Percentiles rank a stretch among this genome's conserved stretches.
Conservation (phyloP, 352 stramenopile genomes). For the Pythium brassicae region DNA sequence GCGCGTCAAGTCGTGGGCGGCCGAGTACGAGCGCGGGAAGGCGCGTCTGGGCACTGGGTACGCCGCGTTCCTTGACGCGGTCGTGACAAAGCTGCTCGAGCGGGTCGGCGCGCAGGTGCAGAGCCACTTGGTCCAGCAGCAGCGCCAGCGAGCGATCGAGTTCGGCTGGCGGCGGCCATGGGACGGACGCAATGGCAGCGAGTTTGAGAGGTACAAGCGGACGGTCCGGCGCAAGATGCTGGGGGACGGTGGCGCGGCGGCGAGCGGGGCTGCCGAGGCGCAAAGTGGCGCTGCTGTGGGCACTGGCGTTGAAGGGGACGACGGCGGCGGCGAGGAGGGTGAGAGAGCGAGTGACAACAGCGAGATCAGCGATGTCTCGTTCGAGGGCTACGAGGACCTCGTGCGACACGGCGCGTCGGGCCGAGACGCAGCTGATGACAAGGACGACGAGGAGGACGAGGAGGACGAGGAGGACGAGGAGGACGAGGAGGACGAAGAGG, state of each 20-base stretch:
- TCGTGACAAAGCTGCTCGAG: conserved; percentile 50
- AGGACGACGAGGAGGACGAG: conserved; percentile 14
- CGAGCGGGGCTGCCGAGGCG: conserved; percentile 12
- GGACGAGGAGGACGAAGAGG: conserved; percentile 9
- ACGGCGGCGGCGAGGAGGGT: conserved; percentile 6
- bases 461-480: conserved; percentile 26
- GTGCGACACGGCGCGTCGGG: conserved; percentile 19
- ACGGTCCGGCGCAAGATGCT: conserved; percentile 37
- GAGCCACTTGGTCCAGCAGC: conserved; percentile 50
- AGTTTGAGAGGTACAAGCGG: conserved; percentile 60
- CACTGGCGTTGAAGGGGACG: background rate
- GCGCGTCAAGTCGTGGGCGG: conserved; percentile 29
- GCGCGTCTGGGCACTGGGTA: conserved; percentile 44
- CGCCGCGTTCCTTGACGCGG: conserved; percentile 49
- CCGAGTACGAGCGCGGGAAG: conserved; percentile 43
- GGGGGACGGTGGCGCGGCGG: conserved; percentile 20
- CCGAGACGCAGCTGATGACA: background rate
- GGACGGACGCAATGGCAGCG: conserved; percentile 52
- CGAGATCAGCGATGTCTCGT: conserved; percentile 69
- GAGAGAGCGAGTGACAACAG: conserved; percentile 48
- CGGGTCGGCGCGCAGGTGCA: conserved; percentile 44
- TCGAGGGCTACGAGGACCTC: conserved; percentile 61
- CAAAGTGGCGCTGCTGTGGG: too few relatives aligned
- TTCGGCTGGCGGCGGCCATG: conserved; percentile 57
- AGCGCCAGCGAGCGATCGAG: conserved; percentile 55